These are phyloP conservation scores for Stachybotrys chartarum DNA, from an alignment of 2,329 filamentous ascomycete species.

Conservation along the genomic window DNA sequence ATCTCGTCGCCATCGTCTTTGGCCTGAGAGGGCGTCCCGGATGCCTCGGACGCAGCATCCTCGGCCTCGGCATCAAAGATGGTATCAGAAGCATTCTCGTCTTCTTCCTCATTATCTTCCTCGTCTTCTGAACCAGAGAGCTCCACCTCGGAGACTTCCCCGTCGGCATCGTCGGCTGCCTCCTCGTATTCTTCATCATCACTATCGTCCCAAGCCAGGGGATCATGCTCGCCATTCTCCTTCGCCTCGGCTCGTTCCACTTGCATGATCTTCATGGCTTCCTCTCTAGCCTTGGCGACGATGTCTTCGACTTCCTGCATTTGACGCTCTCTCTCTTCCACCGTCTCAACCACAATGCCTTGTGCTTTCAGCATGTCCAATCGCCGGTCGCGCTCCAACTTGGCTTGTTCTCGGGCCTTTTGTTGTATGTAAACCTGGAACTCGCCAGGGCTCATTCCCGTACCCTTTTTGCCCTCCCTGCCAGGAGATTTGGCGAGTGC, in stretches of 20 bases:
- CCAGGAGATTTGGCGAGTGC: slow-evolving; percentile 63
- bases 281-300: slow-evolving; percentile 73
- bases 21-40: slow-evolving; percentile 11
- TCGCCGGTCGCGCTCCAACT: slow-evolving; percentile 66
- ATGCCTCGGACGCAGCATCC: slow-evolving; percentile 27
- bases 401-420: slow-evolving; percentile 73
- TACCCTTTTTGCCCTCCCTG: slow-evolving; percentile 37
- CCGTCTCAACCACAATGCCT: slow-evolving; percentile 74
- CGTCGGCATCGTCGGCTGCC: slow-evolving; percentile 27
- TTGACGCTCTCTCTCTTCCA: slow-evolving; percentile 78
- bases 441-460: slow-evolving; percentile 60
- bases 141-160: slow-evolving; percentile 30
- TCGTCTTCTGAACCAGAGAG: slow-evolving; percentile 39
- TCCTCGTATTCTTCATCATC: slow-evolving; percentile 45
- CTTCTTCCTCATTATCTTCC: slow-evolving; percentile 23
- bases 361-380: slow-evolving; percentile 71
- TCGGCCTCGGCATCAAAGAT: slow-evolving; percentile 32
- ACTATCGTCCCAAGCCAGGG: slow-evolving; percentile 49
- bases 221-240: slow-evolving; percentile 44
- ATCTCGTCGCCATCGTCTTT: slow-evolving; percentile 32
- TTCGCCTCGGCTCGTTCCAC: slow-evolving; percentile 69
- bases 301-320: slow-evolving; percentile 82
- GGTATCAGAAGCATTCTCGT: slow-evolving; percentile 19
- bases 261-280: slow-evolving; percentile 68
- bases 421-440: slow-evolving; percentile 62